Conservation (phyloP, 768 basidiomycete genomes). For the Auriscalpium vulgare region DNA sequence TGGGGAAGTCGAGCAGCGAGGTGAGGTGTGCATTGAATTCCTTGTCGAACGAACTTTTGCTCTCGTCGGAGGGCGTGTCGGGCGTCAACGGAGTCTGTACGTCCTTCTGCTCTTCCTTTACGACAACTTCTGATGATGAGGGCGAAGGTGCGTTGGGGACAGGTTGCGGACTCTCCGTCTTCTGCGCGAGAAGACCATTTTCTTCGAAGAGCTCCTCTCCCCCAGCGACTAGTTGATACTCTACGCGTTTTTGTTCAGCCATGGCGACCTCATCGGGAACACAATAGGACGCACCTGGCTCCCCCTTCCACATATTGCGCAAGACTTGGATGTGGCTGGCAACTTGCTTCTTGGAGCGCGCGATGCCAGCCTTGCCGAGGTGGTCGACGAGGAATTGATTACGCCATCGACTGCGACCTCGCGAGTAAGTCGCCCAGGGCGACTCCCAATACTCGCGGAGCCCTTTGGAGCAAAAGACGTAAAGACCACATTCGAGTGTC, state of each 20-base stretch:
- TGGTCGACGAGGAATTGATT: conserved; percentile 84
- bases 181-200: conserved; percentile 33
- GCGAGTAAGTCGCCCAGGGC: conserved; percentile 72
- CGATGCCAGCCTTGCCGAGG: conserved; percentile 59
- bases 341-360: conserved; percentile 79
- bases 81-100: conserved; percentile 18
- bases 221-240: conserved; percentile 73
- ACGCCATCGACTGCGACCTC: conserved; percentile 72
- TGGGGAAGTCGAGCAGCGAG: not conserved
- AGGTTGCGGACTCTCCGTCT: conserved; percentile 18
- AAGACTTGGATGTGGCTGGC: conserved; percentile 85
- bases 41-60: conserved; percentile 5
- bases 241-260: conserved; percentile 26
- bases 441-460: conserved; percentile 75
- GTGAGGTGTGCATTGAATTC: not conserved
- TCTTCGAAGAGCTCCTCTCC: conserved; percentile 60
- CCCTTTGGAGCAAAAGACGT: conserved; percentile 30
- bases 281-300: conserved; percentile 42
- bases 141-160: not conserved
- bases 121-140: conserved; percentile 5
- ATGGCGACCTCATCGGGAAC: conserved; percentile 12
- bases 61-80: conserved; percentile 21
- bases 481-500: conserved; percentile 1
- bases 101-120: conserved; percentile 33
- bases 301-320: conserved; percentile 84